These are phyloP conservation scores for Candida pseudoviswanathii DNA, from an alignment of 1,139 yeast genomes.

Conservation along the genomic window DNA sequence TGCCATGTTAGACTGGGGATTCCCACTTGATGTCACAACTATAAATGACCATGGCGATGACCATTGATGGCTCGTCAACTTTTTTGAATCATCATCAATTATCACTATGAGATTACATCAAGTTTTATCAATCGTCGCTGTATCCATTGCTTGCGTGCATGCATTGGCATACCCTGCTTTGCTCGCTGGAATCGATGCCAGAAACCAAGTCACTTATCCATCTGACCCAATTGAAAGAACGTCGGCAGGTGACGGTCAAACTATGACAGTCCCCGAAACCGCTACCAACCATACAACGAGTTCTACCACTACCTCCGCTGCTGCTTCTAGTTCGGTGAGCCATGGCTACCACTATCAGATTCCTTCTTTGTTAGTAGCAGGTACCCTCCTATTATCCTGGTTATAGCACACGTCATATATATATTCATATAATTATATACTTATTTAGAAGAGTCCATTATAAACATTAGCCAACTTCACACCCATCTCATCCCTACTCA, in stretches of 20 bases:
- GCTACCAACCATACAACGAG: neutral
- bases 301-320: neutral
- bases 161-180: neutral
- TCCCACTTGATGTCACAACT: neutral
- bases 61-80: neutral
- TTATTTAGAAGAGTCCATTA: neutral
- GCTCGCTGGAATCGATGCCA: neutral
- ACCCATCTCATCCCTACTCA: slow-evolving; percentile 6
- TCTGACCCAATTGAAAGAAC: slow-evolving; percentile 3
- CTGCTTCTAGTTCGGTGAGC: neutral
- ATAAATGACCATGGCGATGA: neutral
- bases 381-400: neutral
- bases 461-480: neutral
- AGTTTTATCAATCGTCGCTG: neutral
- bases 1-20: no score
- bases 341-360: neutral
- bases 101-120: slow-evolving; percentile 1
- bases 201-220: neutral
- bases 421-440: neutral
- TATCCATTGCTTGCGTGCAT: neutral
- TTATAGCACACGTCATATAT: neutral
- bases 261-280: neutral
- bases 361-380: neutral
- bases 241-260: neutral
- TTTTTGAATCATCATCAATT: neutral